Evolutionary conservation across 208 protist species (phyloP), one percentile per base, ranked within the genome.

Genomic region (Ichthyophonus hoferi): DNA sequence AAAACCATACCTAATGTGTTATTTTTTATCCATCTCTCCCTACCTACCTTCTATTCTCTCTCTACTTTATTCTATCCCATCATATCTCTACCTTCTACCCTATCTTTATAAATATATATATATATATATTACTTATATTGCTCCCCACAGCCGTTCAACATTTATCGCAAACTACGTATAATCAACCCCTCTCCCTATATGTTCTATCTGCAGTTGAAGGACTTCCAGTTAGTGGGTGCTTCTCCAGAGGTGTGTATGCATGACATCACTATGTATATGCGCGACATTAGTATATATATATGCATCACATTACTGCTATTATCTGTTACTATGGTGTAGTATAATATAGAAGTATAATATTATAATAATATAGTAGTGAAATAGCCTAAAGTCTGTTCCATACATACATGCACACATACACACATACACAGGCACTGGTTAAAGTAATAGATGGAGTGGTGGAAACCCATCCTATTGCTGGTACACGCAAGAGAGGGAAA

Each of bases 151-250:
- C 92, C 91, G 37, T 93, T 93, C 77, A 91, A 93, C 79, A 86
- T 93, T 38, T 94, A 94, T 67, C 90, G 89, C n/a, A 81, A 93
- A 14, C 84, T 94, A 0, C 87, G 91, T 58, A 88, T 24, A 40
- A 67, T 93, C 17, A 94, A 94, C 50, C 91, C 93, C 0, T 93
- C 90, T 1, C 92, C 89, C 33, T 94, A 94, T 77, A 94, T 93
- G 90, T 93, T 94, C 79, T 94, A 90, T 85, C 42, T 93, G 33
- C 67, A 93, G 12, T 24, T 91, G 43, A 50, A 90, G 38, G 84
- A 88, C 40, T 91, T 88, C 77, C 87, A 90, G 78, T 42, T 92
- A 1, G 83, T 94, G 1, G 93, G 92, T 35, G 89, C 93, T 3
- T 93, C 91, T 1, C 93, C 93, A n/a, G 93, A 94, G 67, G 40